Percentiles rank a stretch among this genome's conserved stretches.
phyloP scores from a whole-genome alignment of 345 rosid species.

The Tarenaya hassleriana region DNA sequence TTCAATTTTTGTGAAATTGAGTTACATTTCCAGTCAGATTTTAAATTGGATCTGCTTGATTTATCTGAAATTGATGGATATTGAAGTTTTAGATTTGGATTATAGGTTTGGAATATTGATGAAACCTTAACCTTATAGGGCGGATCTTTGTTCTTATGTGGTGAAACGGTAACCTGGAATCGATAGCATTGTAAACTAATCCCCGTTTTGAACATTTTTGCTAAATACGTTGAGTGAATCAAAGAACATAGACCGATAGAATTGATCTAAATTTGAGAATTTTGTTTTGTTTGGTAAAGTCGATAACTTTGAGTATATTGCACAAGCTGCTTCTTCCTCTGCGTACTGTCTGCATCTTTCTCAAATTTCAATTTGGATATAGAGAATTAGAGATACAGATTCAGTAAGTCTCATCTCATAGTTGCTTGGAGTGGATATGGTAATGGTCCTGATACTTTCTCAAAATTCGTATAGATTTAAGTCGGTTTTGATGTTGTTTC shows the following conservation, averaged over 20 bases:
- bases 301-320: neutral
- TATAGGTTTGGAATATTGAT: no score
- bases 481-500: no score
- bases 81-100: no score
- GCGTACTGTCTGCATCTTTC: neutral
- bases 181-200: no score
- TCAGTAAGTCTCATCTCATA: neutral
- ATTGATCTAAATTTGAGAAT: neutral
- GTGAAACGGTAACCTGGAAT: no score
- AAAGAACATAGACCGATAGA: neutral
- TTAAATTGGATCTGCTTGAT: neutral
- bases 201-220: no score
- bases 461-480: no score
- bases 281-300: constrained; percentile 2
- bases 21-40: neutral
- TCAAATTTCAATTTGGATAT: neutral
- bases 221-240: neutral
- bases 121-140: no score
- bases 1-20: neutral
- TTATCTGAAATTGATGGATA: no score
- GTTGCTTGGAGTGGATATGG: no score
- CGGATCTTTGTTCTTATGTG: no score
- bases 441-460: no score
- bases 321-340: neutral
- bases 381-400: neutral